Percentiles rank a stretch among this genome's conserved stretches.
These are phyloP conservation scores for Zychaea mexicana DNA, from an alignment of 371 early-diverging fungal genomes.

Conservation along the genomic window DNA sequence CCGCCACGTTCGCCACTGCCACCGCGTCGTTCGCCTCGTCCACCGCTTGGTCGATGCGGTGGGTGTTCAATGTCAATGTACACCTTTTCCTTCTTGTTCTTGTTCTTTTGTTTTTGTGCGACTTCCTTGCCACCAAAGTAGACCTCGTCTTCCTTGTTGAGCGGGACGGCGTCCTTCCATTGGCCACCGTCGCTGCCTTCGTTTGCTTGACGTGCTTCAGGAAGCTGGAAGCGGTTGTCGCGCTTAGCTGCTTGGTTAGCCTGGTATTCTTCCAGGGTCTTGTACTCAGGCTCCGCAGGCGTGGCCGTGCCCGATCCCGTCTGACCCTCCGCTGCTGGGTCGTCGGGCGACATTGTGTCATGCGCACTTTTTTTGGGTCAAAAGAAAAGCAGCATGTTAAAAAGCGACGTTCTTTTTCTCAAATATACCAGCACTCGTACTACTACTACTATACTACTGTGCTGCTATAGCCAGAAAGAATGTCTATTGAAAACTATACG, in stretches of 20 bases:
- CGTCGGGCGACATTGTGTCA: conserved; percentile 36
- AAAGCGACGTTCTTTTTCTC: neutral
- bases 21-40: conserved; percentile 30
- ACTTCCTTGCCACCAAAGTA: conserved; percentile 56
- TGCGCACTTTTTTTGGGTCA: conserved; percentile 26
- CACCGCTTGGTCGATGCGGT: conserved; percentile 25
- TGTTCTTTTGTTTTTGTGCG: conserved; percentile 18
- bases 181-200: conserved; percentile 75
- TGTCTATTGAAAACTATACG: conserved; percentile 10
- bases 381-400: conserved; percentile 3
- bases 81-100: conserved; percentile 40
- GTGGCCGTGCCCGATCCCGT: conserved; percentile 32
- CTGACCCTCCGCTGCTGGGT: conserved; percentile 36
- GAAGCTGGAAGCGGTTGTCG: conserved; percentile 28
- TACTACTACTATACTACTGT: no score
- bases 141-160: conserved; percentile 59
- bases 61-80: conserved; percentile 23
- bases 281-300: conserved; percentile 69
- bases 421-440: no score
- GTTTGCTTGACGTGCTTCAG: conserved; percentile 70
- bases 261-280: conserved; percentile 81
- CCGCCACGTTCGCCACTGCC: conserved; percentile 23
- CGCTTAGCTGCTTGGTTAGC: conserved; percentile 43
- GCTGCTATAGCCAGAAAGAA: no score
- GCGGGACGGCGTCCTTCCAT: conserved; percentile 74